Conservation (phyloP, 1,284 basidiomycete genomes). For the Bondarzewia mesenterica region DNA sequence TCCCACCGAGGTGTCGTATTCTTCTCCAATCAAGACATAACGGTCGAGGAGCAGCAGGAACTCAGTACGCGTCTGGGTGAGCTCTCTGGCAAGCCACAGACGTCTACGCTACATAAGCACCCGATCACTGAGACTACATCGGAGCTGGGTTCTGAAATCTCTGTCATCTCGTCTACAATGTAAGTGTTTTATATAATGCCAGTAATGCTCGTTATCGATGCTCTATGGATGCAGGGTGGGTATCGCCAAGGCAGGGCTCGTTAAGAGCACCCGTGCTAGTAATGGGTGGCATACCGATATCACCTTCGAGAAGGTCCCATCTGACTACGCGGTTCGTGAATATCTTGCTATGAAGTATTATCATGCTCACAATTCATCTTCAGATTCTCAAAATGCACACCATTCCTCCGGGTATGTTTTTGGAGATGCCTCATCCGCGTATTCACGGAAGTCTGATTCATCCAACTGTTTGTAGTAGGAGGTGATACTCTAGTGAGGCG, state of each 20-base stretch:
- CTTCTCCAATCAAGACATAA: conserved; percentile 51
- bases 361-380: background rate
- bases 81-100: conserved; percentile 47
- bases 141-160: conserved; percentile 40
- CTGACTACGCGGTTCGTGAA: conserved; percentile 47
- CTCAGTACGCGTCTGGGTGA: conserved; percentile 44
- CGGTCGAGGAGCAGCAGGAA: conserved; percentile 34
- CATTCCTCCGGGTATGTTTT: conserved; percentile 35
- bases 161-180: conserved; percentile 37
- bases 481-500: conserved; percentile 51
- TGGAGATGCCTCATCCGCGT: conserved; percentile 11
- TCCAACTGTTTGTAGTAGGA: conserved; percentile 22
- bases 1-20: conserved; percentile 69
- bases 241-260: conserved; percentile 28
- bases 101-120: conserved; percentile 54
- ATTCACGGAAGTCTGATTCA: conserved; percentile 5
- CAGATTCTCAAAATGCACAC: conserved; percentile 52
- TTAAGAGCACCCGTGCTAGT: conserved; percentile 25
- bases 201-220: background rate
- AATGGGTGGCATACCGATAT: conserved; percentile 57
- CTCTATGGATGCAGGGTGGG: conserved; percentile 12
- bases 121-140: conserved; percentile 49
- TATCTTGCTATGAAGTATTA: too few species aligned
- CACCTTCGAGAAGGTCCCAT: conserved; percentile 61
- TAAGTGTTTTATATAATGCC: conserved; percentile 14